phyloP scores from a whole-genome alignment of 1,284 basidiomycete genomes.

The Hymenochaete sp. region DNA sequence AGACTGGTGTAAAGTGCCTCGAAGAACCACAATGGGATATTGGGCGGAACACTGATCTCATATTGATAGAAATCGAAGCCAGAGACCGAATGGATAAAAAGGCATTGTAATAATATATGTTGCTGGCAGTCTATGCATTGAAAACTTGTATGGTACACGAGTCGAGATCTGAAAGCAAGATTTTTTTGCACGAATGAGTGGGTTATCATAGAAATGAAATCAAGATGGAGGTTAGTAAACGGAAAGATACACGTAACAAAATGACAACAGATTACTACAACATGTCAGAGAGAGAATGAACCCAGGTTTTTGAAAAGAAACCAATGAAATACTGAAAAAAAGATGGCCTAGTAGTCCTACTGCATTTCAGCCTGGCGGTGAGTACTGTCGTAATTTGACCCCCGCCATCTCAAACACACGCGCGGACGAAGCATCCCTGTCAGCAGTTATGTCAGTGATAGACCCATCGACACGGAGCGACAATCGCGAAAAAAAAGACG shows the following conservation, averaged over 20 bases:
- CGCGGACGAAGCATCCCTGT: conserved; percentile 75
- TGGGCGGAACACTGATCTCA: conserved; percentile 37
- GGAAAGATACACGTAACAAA: background rate
- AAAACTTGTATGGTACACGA: background rate
- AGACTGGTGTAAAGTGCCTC: conserved; percentile 25
- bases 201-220: too few species aligned
- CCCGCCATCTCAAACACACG: conserved; percentile 70
- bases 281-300: background rate
- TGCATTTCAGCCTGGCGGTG: conserved; percentile 25
- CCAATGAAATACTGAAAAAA: conserved; percentile 1
- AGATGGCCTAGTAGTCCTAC: background rate
- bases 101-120: background rate
- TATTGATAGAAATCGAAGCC: conserved; percentile 29
- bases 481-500: background rate
- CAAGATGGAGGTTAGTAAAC: too few species aligned
- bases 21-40: conserved; percentile 54
- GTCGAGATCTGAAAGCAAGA: too few species aligned
- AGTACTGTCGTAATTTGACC: conserved; percentile 64
- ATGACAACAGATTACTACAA: too few species aligned
- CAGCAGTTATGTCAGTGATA: background rate
- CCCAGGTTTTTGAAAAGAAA: background rate
- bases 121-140: background rate
- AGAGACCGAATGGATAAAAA: background rate
- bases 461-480: too few species aligned
- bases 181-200: too few species aligned